phyloP scores from a whole-genome alignment of 2,329 filamentous ascomycete species.

The Epichloe gansuensis region DNA sequence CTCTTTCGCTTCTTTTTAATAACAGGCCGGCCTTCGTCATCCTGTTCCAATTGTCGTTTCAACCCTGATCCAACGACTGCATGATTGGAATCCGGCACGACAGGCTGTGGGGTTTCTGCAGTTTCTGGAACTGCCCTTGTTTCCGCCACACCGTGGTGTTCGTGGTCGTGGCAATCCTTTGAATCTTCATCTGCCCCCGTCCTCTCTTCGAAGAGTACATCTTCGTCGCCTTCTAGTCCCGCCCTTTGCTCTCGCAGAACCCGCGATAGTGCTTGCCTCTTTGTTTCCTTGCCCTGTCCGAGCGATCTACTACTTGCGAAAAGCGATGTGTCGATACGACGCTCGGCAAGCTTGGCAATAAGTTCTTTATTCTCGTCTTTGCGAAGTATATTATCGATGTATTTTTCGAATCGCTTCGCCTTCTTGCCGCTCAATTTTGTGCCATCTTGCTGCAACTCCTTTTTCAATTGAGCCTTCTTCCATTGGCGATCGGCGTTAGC shows the following conservation, averaged over 20 bases:
- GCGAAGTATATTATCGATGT: conserved; percentile 78
- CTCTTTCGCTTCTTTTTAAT: conserved; percentile 73
- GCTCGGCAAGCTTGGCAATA: conserved; percentile 67
- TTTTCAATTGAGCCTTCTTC: conserved; percentile 43
- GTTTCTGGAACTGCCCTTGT: background rate
- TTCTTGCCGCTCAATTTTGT: conserved; percentile 51
- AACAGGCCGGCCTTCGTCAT: conserved; percentile 66
- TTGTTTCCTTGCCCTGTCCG: conserved; percentile 60
- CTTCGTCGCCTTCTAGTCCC: conserved; percentile 44
- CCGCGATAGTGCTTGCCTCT: conserved; percentile 53
- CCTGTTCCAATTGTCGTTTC: conserved; percentile 74
- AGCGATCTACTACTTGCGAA: conserved; percentile 69
- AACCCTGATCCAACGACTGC: conserved; percentile 58
- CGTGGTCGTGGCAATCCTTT: conserved; percentile 11
- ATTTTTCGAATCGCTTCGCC: conserved; percentile 55
- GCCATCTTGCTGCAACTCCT: conserved; percentile 38
- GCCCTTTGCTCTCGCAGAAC: conserved; percentile 53
- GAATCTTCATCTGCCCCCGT: conserved; percentile 20
- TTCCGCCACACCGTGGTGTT: conserved; percentile 8
- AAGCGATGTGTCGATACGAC: conserved; percentile 70
- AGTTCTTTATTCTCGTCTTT: conserved; percentile 86
- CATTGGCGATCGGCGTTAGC: conserved; percentile 40
- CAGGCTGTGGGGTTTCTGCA: background rate
- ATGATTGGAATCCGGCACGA: background rate
- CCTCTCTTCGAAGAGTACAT: conserved; percentile 38